Evolutionary conservation across 331 rosid species (phyloP).

Genomic region (Pyrus hybrid): DNA sequence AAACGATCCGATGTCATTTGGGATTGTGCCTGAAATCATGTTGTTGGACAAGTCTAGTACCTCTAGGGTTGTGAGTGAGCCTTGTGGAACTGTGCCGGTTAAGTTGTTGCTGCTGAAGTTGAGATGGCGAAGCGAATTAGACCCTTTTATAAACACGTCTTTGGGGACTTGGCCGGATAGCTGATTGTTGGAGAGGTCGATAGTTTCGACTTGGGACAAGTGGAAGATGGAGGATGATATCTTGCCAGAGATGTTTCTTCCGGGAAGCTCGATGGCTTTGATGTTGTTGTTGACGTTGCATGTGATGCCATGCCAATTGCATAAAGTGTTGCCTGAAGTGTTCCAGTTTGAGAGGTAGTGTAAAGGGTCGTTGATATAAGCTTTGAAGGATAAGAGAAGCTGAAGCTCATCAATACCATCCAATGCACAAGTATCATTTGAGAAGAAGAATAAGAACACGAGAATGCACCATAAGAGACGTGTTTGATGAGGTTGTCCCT

Average conservation of each 20-base stretch:
- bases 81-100: conserved; percentile 52
- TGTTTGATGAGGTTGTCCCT: conserved; percentile 15
- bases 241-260: conserved; percentile 56
- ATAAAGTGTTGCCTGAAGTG: conserved; percentile 21
- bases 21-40: conserved; percentile 68
- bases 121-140: conserved; percentile 39
- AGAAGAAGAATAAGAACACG: conserved; percentile 10
- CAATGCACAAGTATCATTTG: conserved; percentile 17
- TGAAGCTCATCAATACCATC: conserved; percentile 23
- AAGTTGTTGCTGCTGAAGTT: conserved; percentile 85
- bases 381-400: conserved; percentile 71
- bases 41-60: conserved; percentile 79
- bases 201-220: conserved; percentile 26
- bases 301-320: conserved; percentile 66
- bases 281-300: conserved; percentile 44
- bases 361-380: conserved; percentile 51
- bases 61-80: conserved; percentile 30
- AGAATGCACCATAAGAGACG: conserved; percentile 15
- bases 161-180: conserved; percentile 33
- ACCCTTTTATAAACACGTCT: conserved; percentile 10
- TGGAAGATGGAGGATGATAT: conserved; percentile 44
- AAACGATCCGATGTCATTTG: conserved; percentile 50
- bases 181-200: conserved; percentile 81
- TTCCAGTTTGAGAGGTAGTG: conserved; percentile 66
- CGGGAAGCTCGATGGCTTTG: conserved; percentile 36